phyloP scores from a whole-genome alignment of 768 basidiomycete species.

The Hydnomerulius pinastri region DNA sequence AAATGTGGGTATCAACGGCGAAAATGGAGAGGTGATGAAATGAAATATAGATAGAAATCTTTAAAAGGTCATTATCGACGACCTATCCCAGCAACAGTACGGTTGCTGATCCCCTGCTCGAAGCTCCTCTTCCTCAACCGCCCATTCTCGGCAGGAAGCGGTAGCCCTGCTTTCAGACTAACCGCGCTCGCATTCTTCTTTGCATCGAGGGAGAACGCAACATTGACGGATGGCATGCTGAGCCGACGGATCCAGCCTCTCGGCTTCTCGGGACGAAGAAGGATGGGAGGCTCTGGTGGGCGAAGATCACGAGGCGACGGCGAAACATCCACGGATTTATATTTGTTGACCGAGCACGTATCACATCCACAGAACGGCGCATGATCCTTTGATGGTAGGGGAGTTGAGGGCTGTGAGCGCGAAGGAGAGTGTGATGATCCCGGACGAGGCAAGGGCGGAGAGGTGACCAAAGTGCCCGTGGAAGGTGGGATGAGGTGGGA shows the following conservation, averaged over 20 bases:
- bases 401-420: conserved; percentile 25
- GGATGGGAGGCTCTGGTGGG: conserved; percentile 44
- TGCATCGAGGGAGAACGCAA: conserved; percentile 59
- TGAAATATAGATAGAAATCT: conserved; percentile 1
- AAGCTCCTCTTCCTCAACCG: conserved; percentile 37
- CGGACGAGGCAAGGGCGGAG: conserved; percentile 11
- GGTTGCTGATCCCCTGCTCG: conserved; percentile 43
- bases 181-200: conserved; percentile 53
- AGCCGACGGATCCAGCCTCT: conserved; percentile 76
- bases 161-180: conserved; percentile 33
- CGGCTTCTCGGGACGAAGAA: conserved; percentile 55
- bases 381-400: conserved; percentile 41
- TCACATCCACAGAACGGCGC: conserved; percentile 70
- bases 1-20: not conserved
- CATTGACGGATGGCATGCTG: conserved; percentile 72
- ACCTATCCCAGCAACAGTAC: conserved; percentile 54
- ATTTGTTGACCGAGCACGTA: conserved; percentile 60
- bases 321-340: conserved; percentile 37
- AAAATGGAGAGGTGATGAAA: conserved; percentile 5
- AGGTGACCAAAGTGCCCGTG: conserved; percentile 8
- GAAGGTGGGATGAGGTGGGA: conserved; percentile 27
- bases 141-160: conserved; percentile 52
- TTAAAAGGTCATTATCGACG: conserved; percentile 24
- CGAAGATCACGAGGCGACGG: conserved; percentile 37
- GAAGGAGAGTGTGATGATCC: conserved; percentile 32